phyloP scores from a whole-genome alignment of 768 basidiomycete species.

The Holtermannia corniformis region DNA sequence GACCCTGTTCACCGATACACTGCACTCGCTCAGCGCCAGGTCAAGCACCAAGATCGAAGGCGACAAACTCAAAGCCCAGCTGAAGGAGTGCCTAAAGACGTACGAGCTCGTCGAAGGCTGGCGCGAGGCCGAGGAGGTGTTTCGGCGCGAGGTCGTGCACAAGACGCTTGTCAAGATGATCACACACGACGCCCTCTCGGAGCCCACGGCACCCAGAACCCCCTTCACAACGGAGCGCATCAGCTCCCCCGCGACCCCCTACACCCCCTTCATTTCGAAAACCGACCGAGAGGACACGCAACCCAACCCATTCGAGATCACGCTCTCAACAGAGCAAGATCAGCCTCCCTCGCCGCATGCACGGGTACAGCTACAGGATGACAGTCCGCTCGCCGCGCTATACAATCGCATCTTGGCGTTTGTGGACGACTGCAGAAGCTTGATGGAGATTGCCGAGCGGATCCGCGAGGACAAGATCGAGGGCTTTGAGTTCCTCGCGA shows the following conservation, averaged over 20 bases:
- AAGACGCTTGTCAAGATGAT: constrained; percentile 52
- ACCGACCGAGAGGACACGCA: too few species aligned
- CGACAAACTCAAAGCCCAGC: background rate
- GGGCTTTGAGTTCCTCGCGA: constrained; percentile 74
- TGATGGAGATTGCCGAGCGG: constrained; percentile 69
- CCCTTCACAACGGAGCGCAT: too few species aligned
- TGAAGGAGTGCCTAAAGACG: constrained; percentile 33
- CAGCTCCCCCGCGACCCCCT: constrained; percentile 65
- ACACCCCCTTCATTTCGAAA: too few species aligned
- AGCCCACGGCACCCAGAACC: constrained; percentile 61
- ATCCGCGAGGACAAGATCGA: constrained; percentile 45
- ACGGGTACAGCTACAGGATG: too few species aligned
- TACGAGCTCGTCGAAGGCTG: constrained; percentile 59
- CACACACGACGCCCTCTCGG: constrained; percentile 57
- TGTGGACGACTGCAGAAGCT: constrained; percentile 51
- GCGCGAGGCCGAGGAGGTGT: constrained; percentile 79
- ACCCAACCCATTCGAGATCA: constrained; percentile 46
- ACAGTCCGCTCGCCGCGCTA: constrained; percentile 61
- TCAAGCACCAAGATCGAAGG: background rate
- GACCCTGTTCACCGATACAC: constrained; percentile 59
- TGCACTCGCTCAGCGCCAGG: constrained; percentile 43
- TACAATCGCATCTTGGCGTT: constrained; percentile 62
- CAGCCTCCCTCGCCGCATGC: too few species aligned
- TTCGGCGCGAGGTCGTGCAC: constrained; percentile 61
- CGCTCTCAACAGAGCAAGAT: constrained; percentile 43